Evolutionary conservation across 768 basidiomycete species (phyloP), one percentile per base, ranked within the genome.

Genomic region (Pholiota microspora): DNA sequence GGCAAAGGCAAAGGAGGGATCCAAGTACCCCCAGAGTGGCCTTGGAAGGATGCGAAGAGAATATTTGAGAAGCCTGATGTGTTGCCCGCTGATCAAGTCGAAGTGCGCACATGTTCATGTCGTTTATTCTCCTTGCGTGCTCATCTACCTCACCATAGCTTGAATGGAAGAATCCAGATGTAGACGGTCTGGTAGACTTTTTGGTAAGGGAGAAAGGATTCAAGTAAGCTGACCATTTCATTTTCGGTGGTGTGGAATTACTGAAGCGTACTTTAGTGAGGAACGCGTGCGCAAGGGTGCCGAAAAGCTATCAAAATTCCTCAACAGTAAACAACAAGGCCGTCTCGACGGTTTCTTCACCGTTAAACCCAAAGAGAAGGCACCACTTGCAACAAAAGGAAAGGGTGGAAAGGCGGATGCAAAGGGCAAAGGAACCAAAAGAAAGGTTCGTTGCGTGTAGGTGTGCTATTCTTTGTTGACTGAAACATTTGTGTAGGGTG

Each of bases 281-380:
- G 97, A 99, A 8, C 88, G 97, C 18, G 93, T 99, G 2, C 85
- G 96, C 27, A 94, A 91, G 68, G 94, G 94, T 23, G 95, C 92
- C 3, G 94, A 97, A 44, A 97, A 98, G 67, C 81, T 99, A 38
- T 77, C 84, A 45, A 97, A 94, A 64, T 89, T 83, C 69, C 74
- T 98, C 47, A 86, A 83, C 49, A 83, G 86, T 29, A 98, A 98
- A 66, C 97, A 98, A 63, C 97, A 99, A 71, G 95, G 97, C 7
- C 86, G 97, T 8, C 78, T 99, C 12, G 97, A 98, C 64, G 89
- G 94, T 0, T 99, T 99, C 73, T 99, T 99, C 73, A 83, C 86
- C 0, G 83, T 85, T 9, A 85, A 89, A 63, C 73, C 82, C 4
- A 81, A 83, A 52, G 79, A 83, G 36, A 81, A 76, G 35, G 65